A percentile compares a stretch with the other conserved stretches of the same genome.
phyloP scores from a whole-genome alignment of 2,329 filamentous ascomycete species.

The Neofusicoccum parvum region DNA sequence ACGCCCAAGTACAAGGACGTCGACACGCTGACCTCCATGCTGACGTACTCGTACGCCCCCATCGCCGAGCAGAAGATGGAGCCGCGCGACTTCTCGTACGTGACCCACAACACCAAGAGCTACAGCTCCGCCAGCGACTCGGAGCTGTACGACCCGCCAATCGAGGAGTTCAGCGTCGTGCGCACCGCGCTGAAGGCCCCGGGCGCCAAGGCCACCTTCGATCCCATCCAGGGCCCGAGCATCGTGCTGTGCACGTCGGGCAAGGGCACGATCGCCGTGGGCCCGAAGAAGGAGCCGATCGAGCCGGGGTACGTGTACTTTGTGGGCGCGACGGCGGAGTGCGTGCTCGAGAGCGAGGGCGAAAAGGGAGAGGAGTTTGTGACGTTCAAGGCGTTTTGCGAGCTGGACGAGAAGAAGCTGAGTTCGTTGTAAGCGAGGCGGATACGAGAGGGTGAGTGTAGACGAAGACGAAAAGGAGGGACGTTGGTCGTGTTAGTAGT shows the following conservation, averaged over 20 bases:
- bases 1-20: constrained; percentile 99
- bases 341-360: constrained; percentile 69
- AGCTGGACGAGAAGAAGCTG: constrained; percentile 61
- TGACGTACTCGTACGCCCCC: constrained; percentile 94
- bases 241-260: constrained; percentile 90
- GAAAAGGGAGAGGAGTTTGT: constrained; percentile 58
- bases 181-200: constrained; percentile 71
- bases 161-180: constrained; percentile 92
- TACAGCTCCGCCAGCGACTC: constrained; percentile 76
- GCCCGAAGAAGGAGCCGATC: constrained; percentile 73
- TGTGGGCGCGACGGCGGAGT: constrained; percentile 84
- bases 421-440: background rate
- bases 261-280: constrained; percentile 80
- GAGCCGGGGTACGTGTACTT: constrained; percentile 56
- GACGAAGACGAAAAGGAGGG: no score
- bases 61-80: constrained; percentile 94
- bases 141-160: constrained; percentile 88
- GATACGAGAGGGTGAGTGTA: no score
- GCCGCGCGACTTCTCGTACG: constrained; percentile 83
- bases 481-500: background rate
- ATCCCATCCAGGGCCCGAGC: constrained; percentile 82
- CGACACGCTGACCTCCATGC: constrained; percentile 80
- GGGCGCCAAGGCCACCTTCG: constrained; percentile 84
- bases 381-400: constrained; percentile 93
- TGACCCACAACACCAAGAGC: constrained; percentile 75